phyloP scores from a whole-genome alignment of 176 grass and related monocot species.

The Zizania latifolia region DNA sequence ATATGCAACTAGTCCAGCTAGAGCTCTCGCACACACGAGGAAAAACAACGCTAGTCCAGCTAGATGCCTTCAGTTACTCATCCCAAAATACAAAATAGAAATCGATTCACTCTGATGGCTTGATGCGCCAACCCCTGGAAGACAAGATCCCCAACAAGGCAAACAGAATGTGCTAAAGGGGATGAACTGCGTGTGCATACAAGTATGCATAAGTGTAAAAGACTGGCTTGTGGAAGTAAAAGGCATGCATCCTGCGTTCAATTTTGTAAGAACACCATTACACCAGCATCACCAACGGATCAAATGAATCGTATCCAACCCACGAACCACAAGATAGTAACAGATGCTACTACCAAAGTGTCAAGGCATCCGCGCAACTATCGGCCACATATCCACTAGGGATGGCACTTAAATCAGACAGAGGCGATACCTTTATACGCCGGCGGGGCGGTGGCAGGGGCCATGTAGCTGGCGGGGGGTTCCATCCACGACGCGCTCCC shows the following conservation, averaged over 20 bases:
- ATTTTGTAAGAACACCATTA: background rate
- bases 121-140: background rate
- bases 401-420: background rate
- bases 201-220: background rate
- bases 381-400: background rate
- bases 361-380: background rate
- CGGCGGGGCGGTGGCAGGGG: background rate
- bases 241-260: background rate
- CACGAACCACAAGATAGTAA: slow-evolving; percentile 1
- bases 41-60: background rate
- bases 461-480: slow-evolving; percentile 46
- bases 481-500: slow-evolving; percentile 49
- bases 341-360: background rate
- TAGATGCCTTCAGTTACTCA: background rate
- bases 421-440: slow-evolving; percentile 13
- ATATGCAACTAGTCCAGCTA: background rate
- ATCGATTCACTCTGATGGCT: background rate
- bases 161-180: background rate
- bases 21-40: background rate
- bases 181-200: background rate
- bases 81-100: background rate
- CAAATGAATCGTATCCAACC: background rate
- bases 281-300: background rate
- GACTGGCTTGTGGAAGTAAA: background rate
- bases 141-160: background rate